A percentile compares a stretch with the other conserved stretches of the same genome.
Conservation (phyloP, 2,329 filamentous ascomycete species). For the Neoscytalidium dimidiatum region DNA sequence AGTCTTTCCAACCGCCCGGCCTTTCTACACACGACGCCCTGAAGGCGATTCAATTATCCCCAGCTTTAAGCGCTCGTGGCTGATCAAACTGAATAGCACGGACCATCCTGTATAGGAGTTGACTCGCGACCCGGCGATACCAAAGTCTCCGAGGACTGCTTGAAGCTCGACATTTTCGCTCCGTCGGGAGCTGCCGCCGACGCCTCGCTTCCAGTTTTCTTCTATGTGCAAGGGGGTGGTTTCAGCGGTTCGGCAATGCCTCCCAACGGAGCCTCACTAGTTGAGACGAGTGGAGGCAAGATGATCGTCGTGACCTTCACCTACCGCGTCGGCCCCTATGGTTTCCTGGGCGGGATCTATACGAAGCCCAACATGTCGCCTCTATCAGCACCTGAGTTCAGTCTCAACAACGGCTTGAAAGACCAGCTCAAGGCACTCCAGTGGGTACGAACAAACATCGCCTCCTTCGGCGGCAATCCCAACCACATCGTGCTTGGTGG, state of each 20-base stretch:
- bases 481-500: constrained; percentile 41
- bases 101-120: constrained; percentile 18
- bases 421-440: constrained; percentile 39
- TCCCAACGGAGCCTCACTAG: constrained; percentile 36
- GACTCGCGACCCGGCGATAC: background rate
- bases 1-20: too few relatives aligned
- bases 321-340: constrained; percentile 43
- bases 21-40: background rate
- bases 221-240: constrained; percentile 45
- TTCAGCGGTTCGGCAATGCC: constrained; percentile 39
- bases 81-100: constrained; percentile 1
- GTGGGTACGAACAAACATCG: constrained; percentile 40
- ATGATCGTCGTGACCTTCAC: constrained; percentile 44
- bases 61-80: background rate
- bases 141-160: constrained; percentile 38
- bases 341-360: constrained; percentile 38
- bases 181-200: constrained; percentile 35
- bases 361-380: constrained; percentile 22
- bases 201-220: constrained; percentile 39
- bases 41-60: too few relatives aligned
- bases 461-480: constrained; percentile 41
- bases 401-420: constrained; percentile 40
- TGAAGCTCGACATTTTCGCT: constrained; percentile 42
- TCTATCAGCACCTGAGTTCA: constrained; percentile 22
- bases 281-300: constrained; percentile 32